phyloP scores from a whole-genome alignment of 2,329 filamentous ascomycete species.

The Trichoderma polysporum region DNA sequence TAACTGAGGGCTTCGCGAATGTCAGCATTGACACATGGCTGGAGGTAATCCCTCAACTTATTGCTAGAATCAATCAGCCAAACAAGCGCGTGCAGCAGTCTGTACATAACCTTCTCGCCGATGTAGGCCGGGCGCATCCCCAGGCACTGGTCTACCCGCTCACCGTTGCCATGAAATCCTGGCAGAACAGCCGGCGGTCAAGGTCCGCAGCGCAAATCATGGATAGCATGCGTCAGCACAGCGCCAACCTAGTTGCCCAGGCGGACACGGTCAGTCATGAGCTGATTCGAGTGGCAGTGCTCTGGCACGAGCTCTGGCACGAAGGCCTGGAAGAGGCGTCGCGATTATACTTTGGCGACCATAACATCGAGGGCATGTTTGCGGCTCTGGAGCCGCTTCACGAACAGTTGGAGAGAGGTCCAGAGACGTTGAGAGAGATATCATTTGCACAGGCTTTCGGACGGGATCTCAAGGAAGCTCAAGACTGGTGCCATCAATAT shows the following conservation, averaged over 20 bases:
- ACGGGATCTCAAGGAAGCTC: constrained; percentile 88
- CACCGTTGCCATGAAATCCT: constrained; percentile 96
- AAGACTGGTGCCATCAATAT: constrained; percentile 94
- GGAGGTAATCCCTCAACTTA: constrained; percentile 95
- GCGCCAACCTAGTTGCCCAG: constrained; percentile 87
- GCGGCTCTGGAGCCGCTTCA: constrained; percentile 85
- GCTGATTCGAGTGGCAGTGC: constrained; percentile 90
- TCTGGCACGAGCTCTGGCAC: constrained; percentile 99
- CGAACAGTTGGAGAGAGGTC: constrained; percentile 83
- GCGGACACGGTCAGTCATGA: constrained; percentile 94
- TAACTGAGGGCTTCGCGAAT: constrained; percentile 85
- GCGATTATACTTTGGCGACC: constrained; percentile 92
- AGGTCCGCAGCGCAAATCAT: constrained; percentile 90
- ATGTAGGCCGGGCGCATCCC: constrained; percentile 91
- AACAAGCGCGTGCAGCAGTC: constrained; percentile 84
- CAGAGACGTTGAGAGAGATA: constrained; percentile 90
- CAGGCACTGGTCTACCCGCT: constrained; percentile 96
- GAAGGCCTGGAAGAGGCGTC: constrained; percentile 97
- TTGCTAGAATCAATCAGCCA: constrained; percentile 95
- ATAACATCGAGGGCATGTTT: constrained; percentile 98
- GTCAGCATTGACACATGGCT: constrained; percentile 98
- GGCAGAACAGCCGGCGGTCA: constrained; percentile 76
- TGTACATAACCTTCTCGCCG: constrained; percentile 86
- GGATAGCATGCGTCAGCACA: constrained; percentile 97
- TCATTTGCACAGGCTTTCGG: constrained; percentile 98